Base-by-base conservation (phyloP, 176 grass and related monocot genomes). In the Triticum dicoccoides region DNA sequence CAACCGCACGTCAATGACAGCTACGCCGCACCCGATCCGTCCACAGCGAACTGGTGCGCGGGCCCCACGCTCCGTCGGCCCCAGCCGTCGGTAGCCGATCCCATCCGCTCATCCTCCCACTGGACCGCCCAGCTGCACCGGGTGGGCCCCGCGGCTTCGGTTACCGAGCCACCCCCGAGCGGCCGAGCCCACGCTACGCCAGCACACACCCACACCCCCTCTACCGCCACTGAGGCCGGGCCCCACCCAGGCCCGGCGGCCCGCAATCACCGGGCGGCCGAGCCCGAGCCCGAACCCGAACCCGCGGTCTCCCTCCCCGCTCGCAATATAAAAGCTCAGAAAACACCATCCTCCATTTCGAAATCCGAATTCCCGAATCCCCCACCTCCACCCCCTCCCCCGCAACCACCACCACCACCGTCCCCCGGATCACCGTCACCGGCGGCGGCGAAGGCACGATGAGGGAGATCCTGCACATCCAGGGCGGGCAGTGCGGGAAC, bases 401-500 rank as follows among this genome's bases (percentile, higher is more conserved):
- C 29, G 2, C 52, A n/a, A 15, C 38, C 21, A 2, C 39, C 61
- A 5, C 37, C 21, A 1, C 30, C 61, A 4, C 20, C 76, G 8
- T 80, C 74, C 33, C 52, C 61, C 38, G 20, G 35, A 12, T 2
- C 11, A 0, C 51, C 69, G 41, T 0, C 41, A 11, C 9, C 41
- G 3, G 23, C 35, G 25, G 3, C 71, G 35, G 14, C 82, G 38
- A 51, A 4, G 42, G 2, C 41, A 42, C 41, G 29, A 98, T 98
- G 93, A 98, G 96, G 83, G 93, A 98, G 87, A 98, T 98, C 81
- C 93, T 98, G 2, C 96, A 96, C 84, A 83, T 98, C 82, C 96
- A 98, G 89, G 96, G 93, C 11, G 96, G 96, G 62, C 96, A 98
- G 91, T 98, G 96, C 90, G 96, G 96, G 86, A 98, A 98, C 90